Base-by-base conservation (phyloP, 2,329 filamentous ascomycete genomes). In the Cladorrhinum sp. region DNA sequence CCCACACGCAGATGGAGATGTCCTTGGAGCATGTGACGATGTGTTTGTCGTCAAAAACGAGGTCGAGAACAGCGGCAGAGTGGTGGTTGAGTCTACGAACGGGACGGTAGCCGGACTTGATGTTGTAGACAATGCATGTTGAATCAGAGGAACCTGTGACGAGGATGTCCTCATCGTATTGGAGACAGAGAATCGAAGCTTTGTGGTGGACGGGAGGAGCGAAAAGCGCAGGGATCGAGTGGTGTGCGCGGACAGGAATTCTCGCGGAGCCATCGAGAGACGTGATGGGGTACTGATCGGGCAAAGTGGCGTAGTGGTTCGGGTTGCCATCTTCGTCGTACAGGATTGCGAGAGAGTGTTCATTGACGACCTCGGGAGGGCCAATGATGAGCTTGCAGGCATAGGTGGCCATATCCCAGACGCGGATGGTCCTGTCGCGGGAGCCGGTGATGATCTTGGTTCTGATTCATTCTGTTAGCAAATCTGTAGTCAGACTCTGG, bases 1-100 rank as follows among this genome's bases (percentile, higher is more conserved):
- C 91, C 93, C 93, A 98, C 23, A 99, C 87, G 71, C 93, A 96
- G 71, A 99, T 96, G 64, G 85, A 93, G 45, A 89, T 87, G 75
- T 99, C 95, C 76, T 99, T 99, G 73, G 92, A 96, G 79, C 95
- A 99, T 4, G 93, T 97, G 55, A 98, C 89, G 69, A 99, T 97
- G 75, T 96, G 89, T 68, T 89, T 88, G 65, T 92, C 85, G 72
- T 99, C 92, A 66, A 99, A 93, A 65, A 92, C 93, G 9, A 99
- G 87, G 72, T 99, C 95, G 13, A 99, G 83, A 41, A 99, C 93
- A 55, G 95, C 93, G 3, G 92, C 92, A 5, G 85, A 85, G 77
- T 99, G 95, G 64, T 89, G 86, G 32, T 79, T 78, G 13, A 99
- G 86, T 29, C 91, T 89, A 54, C 85, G 87, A 62, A 96, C 85